These are phyloP conservation scores for Themeda triandra DNA, from an alignment of 176 grass and related monocot genomes.

Conservation along the genomic window DNA sequence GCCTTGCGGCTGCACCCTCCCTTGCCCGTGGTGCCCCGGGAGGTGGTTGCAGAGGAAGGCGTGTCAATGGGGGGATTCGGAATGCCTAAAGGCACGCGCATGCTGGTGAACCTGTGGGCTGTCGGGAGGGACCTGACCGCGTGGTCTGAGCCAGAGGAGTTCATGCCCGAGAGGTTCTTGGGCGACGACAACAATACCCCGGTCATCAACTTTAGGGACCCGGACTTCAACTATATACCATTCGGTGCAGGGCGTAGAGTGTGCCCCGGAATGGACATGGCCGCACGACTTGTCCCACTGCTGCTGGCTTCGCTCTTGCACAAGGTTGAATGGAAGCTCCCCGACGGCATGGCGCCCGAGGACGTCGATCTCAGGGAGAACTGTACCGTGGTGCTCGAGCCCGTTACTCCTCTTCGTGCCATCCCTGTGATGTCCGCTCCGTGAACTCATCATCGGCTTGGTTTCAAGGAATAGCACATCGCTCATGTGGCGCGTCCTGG, in stretches of 20 bases:
- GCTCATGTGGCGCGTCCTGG: too few relatives aligned
- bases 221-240: neutral
- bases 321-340: neutral
- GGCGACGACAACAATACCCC: too few relatives aligned
- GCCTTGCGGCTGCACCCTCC: neutral
- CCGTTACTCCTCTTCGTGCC: neutral
- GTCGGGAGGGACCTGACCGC: neutral
- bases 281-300: neutral
- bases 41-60: neutral
- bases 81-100: neutral
- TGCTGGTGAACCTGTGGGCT: conserved; percentile 12
- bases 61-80: neutral
- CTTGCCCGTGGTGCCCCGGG: neutral
- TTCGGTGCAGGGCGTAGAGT: neutral
- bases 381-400: neutral
- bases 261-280: neutral
- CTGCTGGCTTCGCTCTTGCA: neutral
- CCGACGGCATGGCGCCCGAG: neutral
- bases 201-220: neutral
- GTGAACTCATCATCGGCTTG: neutral
- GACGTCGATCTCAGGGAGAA: neutral
- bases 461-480: too few relatives aligned
- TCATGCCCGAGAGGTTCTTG: conserved; percentile 24
- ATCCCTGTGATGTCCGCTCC: neutral
- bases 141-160: neutral